phyloP scores from a whole-genome alignment of 2,329 filamentous ascomycete genomes.

The Fusarium equiseti region DNA sequence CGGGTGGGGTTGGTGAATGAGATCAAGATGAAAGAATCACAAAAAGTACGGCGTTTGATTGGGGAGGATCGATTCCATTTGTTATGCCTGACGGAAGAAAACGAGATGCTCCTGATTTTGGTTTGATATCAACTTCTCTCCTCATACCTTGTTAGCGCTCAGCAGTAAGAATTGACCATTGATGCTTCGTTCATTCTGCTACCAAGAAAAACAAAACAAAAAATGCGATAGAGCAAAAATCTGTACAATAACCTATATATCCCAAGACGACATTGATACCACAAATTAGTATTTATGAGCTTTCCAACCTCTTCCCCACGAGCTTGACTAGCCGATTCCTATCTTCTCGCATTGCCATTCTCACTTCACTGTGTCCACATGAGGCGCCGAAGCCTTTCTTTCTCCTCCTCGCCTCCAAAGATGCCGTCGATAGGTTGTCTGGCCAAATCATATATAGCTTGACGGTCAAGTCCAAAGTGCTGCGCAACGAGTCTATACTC shows the following conservation, averaged over 20 bases:
- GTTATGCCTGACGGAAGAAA: slow-evolving; percentile 29
- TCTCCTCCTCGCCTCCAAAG: slow-evolving; percentile 74
- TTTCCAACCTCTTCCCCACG: background rate
- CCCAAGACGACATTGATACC: slow-evolving; percentile 22
- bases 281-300: background rate
- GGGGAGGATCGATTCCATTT: slow-evolving; percentile 25
- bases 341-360: background rate
- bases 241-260: slow-evolving; percentile 22
- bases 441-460: slow-evolving; percentile 66
- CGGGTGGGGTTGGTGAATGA: slow-evolving; percentile 4
- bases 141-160: slow-evolving; percentile 39
- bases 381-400: slow-evolving; percentile 63
- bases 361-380: slow-evolving; percentile 57
- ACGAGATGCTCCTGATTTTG: slow-evolving; percentile 36
- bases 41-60: slow-evolving; percentile 40
- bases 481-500: slow-evolving; percentile 80
- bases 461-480: slow-evolving; percentile 70
- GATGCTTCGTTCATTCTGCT: slow-evolving; percentile 25
- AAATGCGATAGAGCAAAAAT: slow-evolving; percentile 27
- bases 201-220: slow-evolving; percentile 12
- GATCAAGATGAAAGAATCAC: slow-evolving; percentile 17
- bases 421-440: slow-evolving; percentile 72
- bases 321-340: background rate
- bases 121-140: slow-evolving; percentile 39
- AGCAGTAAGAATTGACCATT: slow-evolving; percentile 40